These are phyloP conservation scores for Biscutella laevigata DNA, from an alignment of 441 rosid species.

Conservation along the genomic window DNA sequence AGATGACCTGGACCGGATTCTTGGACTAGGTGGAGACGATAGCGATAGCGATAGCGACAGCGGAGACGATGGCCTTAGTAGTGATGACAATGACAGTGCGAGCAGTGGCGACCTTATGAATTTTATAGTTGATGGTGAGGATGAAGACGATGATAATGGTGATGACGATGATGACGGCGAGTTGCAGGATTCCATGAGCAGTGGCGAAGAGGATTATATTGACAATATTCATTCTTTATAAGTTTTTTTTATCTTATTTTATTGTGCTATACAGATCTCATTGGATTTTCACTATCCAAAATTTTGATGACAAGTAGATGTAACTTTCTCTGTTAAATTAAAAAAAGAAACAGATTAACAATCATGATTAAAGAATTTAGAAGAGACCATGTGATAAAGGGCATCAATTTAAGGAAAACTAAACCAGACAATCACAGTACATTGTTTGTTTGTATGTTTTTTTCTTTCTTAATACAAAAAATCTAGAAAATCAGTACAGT, in stretches of 20 bases:
- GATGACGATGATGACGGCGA: conserved; percentile 47
- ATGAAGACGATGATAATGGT: conserved; percentile 55
- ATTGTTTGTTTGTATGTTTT: too few relatives aligned
- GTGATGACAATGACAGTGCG: conserved; percentile 63
- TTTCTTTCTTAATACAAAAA: too few relatives aligned
- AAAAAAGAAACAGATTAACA: too few relatives aligned
- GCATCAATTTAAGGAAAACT: too few relatives aligned
- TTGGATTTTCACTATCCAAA: conserved; percentile 9
- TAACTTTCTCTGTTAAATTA: neutral
- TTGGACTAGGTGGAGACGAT: conserved; percentile 57
- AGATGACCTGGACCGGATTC: conserved; percentile 56
- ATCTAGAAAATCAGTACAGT: too few relatives aligned
- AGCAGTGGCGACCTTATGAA: conserved; percentile 47
- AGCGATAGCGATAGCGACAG: conserved; percentile 75
- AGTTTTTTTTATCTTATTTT: conserved; percentile 4
- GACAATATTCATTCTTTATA: conserved; percentile 35
- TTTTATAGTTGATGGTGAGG: conserved; percentile 34
- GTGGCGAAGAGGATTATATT: conserved; percentile 63
- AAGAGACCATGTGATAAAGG: too few relatives aligned
- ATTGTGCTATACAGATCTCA: neutral
- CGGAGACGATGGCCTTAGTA: conserved; percentile 59
- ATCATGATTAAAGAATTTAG: too few relatives aligned
- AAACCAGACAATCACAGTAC: too few relatives aligned
- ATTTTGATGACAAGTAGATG: conserved; percentile 17
- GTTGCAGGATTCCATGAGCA: conserved; percentile 71